Evolutionary conservation across 345 rosid species (phyloP).

Genomic region (Viola odorata): DNA sequence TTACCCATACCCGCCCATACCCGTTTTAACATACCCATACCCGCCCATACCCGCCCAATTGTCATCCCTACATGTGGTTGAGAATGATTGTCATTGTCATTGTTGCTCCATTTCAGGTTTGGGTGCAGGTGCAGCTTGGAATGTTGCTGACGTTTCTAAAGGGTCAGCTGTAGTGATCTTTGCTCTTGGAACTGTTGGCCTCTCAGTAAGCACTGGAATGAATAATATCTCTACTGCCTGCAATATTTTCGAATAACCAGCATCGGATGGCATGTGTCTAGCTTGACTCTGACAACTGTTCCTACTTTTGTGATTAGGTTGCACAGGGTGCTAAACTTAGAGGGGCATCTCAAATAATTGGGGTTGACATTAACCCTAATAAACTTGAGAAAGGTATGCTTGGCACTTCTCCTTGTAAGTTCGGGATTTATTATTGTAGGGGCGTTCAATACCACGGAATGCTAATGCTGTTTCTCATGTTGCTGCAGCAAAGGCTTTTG

Average conservation of each 20-base stretch:
- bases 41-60: no score
- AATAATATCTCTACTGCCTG: not conserved
- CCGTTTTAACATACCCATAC: no score
- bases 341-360: conserved; percentile 79
- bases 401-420: conserved; percentile 8
- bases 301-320: conserved; percentile 40
- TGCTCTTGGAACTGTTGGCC: conserved; percentile 93
- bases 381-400: conserved; percentile 62
- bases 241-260: no score
- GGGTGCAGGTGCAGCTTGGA: conserved; percentile 99
- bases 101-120: conserved; percentile 43
- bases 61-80: not conserved
- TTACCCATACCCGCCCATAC: no score
- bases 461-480: conserved; percentile 8
- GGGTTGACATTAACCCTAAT: conserved; percentile 76
- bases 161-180: conserved; percentile 81
- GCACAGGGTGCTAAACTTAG: conserved; percentile 88
- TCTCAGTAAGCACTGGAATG: conserved; percentile 54
- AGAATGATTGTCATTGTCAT: not conserved
- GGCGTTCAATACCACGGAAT: not conserved
- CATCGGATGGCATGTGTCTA: not conserved
- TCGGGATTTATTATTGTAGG: not conserved
- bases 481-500: conserved; percentile 72
- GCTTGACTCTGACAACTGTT: not conserved
- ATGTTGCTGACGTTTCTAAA: conserved; percentile 69